Evolutionary conservation across 345 rosid species (phyloP).

Genomic region (Lepidium aucheri): DNA sequence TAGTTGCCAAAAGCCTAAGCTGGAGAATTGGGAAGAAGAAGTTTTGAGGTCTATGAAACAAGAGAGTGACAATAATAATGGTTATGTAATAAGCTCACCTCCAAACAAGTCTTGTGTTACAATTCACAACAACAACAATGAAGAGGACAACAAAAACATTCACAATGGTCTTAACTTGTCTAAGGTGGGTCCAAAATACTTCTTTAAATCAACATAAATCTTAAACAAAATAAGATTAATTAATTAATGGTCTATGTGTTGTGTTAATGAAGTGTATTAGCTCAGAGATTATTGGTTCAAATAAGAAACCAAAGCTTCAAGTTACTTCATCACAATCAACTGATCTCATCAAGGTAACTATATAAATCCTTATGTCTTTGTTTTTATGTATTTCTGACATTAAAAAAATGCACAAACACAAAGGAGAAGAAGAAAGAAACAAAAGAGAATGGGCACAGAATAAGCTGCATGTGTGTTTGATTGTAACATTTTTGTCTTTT

Average conservation of each 20-base stretch:
- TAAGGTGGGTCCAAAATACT: conserved; percentile 3
- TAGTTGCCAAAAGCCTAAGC: conserved; percentile 5
- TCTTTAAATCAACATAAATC: background rate
- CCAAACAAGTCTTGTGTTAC: conserved; percentile 19
- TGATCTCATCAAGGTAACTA: conserved; percentile 47
- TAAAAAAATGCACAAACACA: conserved; percentile 22
- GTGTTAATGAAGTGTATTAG: conserved; percentile 51
- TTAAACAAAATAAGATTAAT: background rate
- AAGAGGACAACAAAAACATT: conserved; percentile 1
- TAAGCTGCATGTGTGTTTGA: conserved; percentile 28
- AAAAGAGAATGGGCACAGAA: conserved; percentile 31
- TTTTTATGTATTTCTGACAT: conserved; percentile 16
- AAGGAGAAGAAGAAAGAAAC: conserved; percentile 7
- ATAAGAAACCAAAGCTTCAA: conserved; percentile 86
- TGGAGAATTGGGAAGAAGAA: conserved; percentile 19
- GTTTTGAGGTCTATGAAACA: conserved; percentile 6
- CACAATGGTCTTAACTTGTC: conserved; percentile 5
- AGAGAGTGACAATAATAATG: conserved; percentile 3
- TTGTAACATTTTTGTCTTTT: conserved; percentile 51
- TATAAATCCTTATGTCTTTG: background rate
- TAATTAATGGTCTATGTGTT: background rate
- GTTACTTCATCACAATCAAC: conserved; percentile 44
- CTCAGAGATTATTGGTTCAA: conserved; percentile 49
- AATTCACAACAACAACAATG: background rate
- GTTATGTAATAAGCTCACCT: conserved; percentile 12